Percentiles rank a stretch among this genome's conserved stretches.
phyloP scores from a whole-genome alignment of 495 filamentous ascomycete genomes.

The Oleoguttula mirabilis region DNA sequence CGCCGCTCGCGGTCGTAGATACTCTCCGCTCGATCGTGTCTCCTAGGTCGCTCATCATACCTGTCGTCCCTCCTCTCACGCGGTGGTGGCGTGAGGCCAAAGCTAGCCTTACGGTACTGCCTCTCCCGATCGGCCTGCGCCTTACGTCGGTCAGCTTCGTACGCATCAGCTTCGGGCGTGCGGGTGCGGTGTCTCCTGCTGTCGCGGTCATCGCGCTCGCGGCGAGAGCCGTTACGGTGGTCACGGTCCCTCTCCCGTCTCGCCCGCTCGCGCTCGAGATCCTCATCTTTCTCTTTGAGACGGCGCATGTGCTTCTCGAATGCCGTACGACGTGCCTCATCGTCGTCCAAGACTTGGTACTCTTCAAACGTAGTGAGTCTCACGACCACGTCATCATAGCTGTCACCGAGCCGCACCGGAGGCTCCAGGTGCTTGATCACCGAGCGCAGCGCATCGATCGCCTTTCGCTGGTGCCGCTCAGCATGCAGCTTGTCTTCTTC shows the following conservation, averaged over 20 bases:
- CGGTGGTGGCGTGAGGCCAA: slow-evolving; percentile 33
- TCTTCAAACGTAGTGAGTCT: slow-evolving; percentile 71
- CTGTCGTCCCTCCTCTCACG: slow-evolving; percentile 37
- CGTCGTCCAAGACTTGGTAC: slow-evolving; percentile 66
- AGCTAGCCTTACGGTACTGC: slow-evolving; percentile 68
- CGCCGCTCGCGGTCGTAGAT: slow-evolving; percentile 62
- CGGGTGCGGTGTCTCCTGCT: slow-evolving; percentile 53
- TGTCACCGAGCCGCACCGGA: slow-evolving; percentile 61
- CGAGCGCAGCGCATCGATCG: slow-evolving; percentile 73
- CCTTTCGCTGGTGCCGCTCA: slow-evolving; percentile 75
- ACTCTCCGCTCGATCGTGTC: slow-evolving; percentile 14
- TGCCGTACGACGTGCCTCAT: slow-evolving; percentile 67
- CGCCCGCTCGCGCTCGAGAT: slow-evolving; percentile 60
- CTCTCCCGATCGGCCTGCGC: slow-evolving; percentile 78
- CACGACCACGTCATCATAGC: slow-evolving; percentile 71
- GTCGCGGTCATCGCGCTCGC: slow-evolving; percentile 37
- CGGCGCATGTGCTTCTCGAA: slow-evolving; percentile 91
- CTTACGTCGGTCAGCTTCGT: slow-evolving; percentile 78
- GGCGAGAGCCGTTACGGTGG: slow-evolving; percentile 12
- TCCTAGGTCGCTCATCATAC: slow-evolving; percentile 25
- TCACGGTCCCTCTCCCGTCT: slow-evolving; percentile 30
- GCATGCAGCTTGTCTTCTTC: slow-evolving; percentile 77
- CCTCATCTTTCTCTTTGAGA: slow-evolving; percentile 81
- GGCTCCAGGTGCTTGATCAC: slow-evolving; percentile 86
- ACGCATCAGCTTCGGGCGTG: slow-evolving; percentile 74